Base-by-base conservation (phyloP, 75 land plant species). In the Adiantum capillusveneris region DNA sequence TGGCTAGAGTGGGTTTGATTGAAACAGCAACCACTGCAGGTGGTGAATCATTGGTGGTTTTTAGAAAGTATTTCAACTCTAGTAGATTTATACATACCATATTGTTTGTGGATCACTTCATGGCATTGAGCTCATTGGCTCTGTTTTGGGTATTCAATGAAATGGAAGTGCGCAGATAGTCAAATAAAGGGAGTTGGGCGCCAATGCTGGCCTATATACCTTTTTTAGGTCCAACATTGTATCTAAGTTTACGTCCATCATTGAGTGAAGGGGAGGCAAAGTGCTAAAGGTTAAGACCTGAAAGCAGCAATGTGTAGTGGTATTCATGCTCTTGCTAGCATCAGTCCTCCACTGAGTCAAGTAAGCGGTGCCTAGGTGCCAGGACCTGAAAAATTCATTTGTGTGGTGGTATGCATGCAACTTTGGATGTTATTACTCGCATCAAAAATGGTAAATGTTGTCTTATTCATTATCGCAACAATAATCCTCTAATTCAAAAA, bases 111-210 rank as follows among this genome's bases (percentile, higher is more conserved):
- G n/a, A n/a, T n/a, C n/a, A 94, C 73, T 94, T 85, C 53, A 60
- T 70, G 41, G 73, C 84, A 18, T 70, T 86, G 17, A 70, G 86
- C 25, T 41, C 84, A 41, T 82, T 94, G 39, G 68, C 85, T 17
- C 85, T 90, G 0, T 94, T 94, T 59, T 94, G 98, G 98, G 88
- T 94, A 20, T 86, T 83, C 85, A 94, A 94, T 66, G 98, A 94
- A 53, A 83, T 94, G 81, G 81, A 85, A 39, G 77, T 76, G 26
- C 77, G 98, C 14, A 77, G 76, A 70, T 81, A 87, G 89, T 63
- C 60, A 34, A 74, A 80, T 51, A 77, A 84, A 74, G 83, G 83
- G 14, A 82, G 74, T 28, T 89, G 91, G 96, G 74, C 86, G 58
- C 60, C 81, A 43, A 78, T 91, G 1, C 34, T 90, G 16, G 65